A percentile compares a stretch with the other conserved stretches of the same genome.
phyloP scores from a whole-genome alignment of 31 red algal genomes.

The Asparagopsis taxiformis region DNA sequence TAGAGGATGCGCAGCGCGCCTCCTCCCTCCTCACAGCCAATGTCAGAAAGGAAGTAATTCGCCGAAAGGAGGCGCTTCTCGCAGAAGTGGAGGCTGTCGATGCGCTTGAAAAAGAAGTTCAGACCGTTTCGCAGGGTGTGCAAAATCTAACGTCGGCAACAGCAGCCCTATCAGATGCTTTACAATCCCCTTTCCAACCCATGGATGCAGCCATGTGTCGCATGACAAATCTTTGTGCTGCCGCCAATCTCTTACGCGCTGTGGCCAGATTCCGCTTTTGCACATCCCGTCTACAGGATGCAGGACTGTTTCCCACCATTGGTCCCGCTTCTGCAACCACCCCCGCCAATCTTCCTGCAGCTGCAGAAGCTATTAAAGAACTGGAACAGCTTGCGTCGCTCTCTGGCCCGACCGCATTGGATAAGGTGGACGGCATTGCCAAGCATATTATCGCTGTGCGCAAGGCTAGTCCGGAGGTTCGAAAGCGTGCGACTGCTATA shows the following conservation, averaged over 20 bases:
- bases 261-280: conserved; percentile 54
- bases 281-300: conserved; percentile 38
- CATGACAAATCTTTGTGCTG: conserved; percentile 44
- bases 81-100: conserved; percentile 68
- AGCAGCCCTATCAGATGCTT: conserved; percentile 31
- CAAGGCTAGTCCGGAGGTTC: conserved; percentile 46
- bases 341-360: conserved; percentile 32
- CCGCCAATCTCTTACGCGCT: conserved; percentile 49
- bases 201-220: conserved; percentile 38
- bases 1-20: conserved; percentile 46
- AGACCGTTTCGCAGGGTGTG: conserved; percentile 46
- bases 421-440: conserved; percentile 54
- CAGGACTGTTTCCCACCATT: conserved; percentile 43
- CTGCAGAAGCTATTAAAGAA: conserved; percentile 56
- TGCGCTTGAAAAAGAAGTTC: conserved; percentile 59
- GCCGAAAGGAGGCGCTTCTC: conserved; percentile 71
- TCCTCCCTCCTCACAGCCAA: conserved; percentile 54
- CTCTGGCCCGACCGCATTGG: conserved; percentile 7
- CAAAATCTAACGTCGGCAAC: conserved; percentile 28
- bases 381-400: conserved; percentile 49
- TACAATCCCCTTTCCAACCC: conserved; percentile 38
- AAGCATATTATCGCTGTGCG: conserved; percentile 66
- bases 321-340: conserved; percentile 12
- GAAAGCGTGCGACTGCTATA: conserved; percentile 38
- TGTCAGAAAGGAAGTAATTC: conserved; percentile 72